These are phyloP conservation scores for Heliosperma pusillum DNA, from an alignment of 148 eudicot genomes.

Conservation along the genomic window DNA sequence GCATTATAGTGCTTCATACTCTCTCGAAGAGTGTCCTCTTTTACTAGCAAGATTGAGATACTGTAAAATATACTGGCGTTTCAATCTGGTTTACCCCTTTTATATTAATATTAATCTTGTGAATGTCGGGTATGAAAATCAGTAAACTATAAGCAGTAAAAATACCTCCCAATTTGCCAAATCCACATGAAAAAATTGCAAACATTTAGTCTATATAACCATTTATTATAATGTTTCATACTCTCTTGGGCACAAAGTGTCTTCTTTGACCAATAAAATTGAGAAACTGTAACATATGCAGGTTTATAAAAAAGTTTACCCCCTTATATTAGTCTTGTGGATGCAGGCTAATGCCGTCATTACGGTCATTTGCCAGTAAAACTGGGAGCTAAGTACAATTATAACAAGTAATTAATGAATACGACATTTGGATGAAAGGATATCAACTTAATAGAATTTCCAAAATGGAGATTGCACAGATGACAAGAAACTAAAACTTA, in stretches of 20 bases:
- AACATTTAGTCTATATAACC: background rate
- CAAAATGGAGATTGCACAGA: background rate
- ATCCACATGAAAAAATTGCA: background rate
- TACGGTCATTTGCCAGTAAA: background rate
- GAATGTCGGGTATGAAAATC: background rate
- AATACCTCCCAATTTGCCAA: background rate
- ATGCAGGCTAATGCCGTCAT: background rate
- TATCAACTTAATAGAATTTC: constrained; percentile 3
- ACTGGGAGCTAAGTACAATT: background rate
- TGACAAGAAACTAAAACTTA: constrained; percentile 27
- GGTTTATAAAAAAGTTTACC: background rate
- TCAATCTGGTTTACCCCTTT: background rate
- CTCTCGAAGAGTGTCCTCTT: background rate
- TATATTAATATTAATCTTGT: background rate
- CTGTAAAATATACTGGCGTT: background rate
- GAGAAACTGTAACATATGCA: background rate
- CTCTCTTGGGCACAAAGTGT: background rate
- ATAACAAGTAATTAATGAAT: background rate
- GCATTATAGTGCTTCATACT: background rate
- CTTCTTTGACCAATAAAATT: background rate
- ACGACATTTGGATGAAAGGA: background rate
- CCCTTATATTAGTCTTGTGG: background rate
- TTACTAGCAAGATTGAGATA: background rate
- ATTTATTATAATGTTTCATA: background rate
- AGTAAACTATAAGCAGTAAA: background rate